These are phyloP conservation scores for Zizania palustris DNA, from an alignment of 202 grass and related monocot species.

Conservation along the genomic window DNA sequence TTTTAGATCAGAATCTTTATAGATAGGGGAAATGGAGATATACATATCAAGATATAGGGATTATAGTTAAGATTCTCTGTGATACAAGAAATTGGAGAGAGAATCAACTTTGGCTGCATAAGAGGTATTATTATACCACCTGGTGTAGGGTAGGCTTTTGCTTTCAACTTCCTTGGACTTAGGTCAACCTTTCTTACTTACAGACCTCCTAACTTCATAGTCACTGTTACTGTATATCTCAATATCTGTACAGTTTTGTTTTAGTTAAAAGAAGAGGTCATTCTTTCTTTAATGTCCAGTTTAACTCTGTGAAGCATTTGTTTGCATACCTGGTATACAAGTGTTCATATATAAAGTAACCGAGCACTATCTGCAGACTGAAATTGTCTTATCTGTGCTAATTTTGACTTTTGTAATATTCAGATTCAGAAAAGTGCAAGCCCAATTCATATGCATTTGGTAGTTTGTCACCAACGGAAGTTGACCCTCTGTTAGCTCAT, in stretches of 20 bases:
- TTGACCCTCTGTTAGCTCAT: not conserved
- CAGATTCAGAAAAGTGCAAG: not conserved
- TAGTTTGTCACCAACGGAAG: not conserved
- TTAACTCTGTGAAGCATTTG: not conserved
- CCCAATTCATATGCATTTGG: not conserved
- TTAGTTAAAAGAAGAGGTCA: constrained; percentile 20
- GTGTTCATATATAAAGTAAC: not conserved
- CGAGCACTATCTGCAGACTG: not conserved
- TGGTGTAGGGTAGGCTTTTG: constrained; percentile 45
- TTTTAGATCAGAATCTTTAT: constrained; percentile 38
- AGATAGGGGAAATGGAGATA: constrained; percentile 15
- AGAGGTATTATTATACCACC: constrained; percentile 30
- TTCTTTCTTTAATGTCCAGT: not conserved
- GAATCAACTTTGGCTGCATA: constrained; percentile 21
- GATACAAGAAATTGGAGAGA: constrained; percentile 3
- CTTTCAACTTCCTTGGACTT: constrained; percentile 35
- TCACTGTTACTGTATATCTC: constrained; percentile 41
- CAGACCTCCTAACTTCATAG: constrained; percentile 38
- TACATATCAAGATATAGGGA: not conserved
- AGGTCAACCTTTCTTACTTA: constrained; percentile 20
- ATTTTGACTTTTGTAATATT: constrained; percentile 1
- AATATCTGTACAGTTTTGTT: constrained; percentile 48
- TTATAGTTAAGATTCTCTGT: constrained; percentile 18
- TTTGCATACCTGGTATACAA: not conserved
- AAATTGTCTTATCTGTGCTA: no score